A percentile compares a stretch with the other conserved stretches of the same genome.
Conservation (phyloP, 495 filamentous ascomycete species). For the Penicillium goetzii region DNA sequence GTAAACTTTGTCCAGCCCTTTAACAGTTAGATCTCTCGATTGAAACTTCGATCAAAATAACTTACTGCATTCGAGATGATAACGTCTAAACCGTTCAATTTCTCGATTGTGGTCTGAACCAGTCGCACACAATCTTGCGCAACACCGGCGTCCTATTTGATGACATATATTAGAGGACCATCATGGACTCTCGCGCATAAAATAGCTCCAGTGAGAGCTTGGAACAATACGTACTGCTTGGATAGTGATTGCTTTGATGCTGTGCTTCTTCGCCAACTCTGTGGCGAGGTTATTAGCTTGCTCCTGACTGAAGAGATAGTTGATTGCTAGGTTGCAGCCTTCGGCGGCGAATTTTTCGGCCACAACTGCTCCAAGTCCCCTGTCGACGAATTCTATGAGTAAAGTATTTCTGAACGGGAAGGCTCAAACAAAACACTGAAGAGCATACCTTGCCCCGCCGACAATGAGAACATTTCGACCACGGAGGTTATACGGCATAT, state of each 20-base stretch:
- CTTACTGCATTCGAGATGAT: conserved; percentile 12
- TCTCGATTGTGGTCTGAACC: conserved; percentile 4
- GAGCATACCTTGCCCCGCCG: conserved; percentile 9
- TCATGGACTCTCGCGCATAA: not conserved
- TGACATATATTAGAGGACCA: not conserved
- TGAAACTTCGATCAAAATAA: not conserved
- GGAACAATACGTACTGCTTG: conserved; percentile 2
- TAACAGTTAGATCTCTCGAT: not conserved
- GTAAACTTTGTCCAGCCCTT: conserved; percentile 13
- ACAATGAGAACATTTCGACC: conserved; percentile 14
- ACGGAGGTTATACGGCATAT: conserved; percentile 12
- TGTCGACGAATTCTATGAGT: not conserved
- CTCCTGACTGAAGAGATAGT: conserved; percentile 11
- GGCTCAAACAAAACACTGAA: not conserved
- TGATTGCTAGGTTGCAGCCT: conserved; percentile 8
- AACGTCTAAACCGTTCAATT: conserved; percentile 4
- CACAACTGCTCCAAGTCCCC: conserved; percentile 7
- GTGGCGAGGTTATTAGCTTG: conserved; percentile 1
- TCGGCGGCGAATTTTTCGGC: conserved; percentile 12
- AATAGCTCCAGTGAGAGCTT: not conserved
- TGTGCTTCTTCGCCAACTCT: not conserved
- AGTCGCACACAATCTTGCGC: conserved; percentile 4
- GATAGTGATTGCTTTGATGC: conserved; percentile 7
- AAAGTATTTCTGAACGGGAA: not conserved
- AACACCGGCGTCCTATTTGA: conserved; percentile 7